A percentile compares a stretch with the other conserved stretches of the same genome.
Evolutionary conservation across 2,329 filamentous ascomycete species (phyloP).

Genomic region (Alternaria triticimaculans): DNA sequence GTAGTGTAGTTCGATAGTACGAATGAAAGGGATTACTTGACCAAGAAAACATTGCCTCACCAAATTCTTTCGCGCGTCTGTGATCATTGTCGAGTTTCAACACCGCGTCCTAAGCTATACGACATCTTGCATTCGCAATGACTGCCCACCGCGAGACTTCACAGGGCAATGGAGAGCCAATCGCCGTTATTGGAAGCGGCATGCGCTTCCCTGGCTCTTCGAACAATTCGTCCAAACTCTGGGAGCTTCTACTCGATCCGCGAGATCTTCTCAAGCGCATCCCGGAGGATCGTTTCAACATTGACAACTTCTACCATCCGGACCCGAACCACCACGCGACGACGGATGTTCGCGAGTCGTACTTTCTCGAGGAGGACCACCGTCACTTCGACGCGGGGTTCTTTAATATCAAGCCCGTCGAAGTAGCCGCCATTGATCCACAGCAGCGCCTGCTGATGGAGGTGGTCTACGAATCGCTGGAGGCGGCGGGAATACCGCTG

Average conservation of each 20-base stretch:
- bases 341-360: constrained; percentile 31
- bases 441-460: constrained; percentile 45
- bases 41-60: not conserved
- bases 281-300: constrained; percentile 39
- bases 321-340: constrained; percentile 39
- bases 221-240: constrained; percentile 39
- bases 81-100: not conserved
- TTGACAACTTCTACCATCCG: constrained; percentile 32
- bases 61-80: not conserved
- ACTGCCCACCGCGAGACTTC: not conserved
- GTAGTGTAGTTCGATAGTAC: not conserved
- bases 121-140: not conserved
- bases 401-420: constrained; percentile 35
- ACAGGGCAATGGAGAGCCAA: constrained; percentile 18
- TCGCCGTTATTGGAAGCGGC: constrained; percentile 47
- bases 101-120: not conserved
- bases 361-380: constrained; percentile 23
- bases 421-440: constrained; percentile 39
- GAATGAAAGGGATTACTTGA: not conserved
- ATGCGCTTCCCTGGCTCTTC: constrained; percentile 47
- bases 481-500: not conserved
- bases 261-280: constrained; percentile 39
- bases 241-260: constrained; percentile 35
- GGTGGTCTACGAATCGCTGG: constrained; percentile 40
- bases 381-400: constrained; percentile 42